Percentiles rank a stretch among this genome's conserved stretches.
phyloP scores from a whole-genome alignment of 495 filamentous ascomycete species.

The Letharia lupina region DNA sequence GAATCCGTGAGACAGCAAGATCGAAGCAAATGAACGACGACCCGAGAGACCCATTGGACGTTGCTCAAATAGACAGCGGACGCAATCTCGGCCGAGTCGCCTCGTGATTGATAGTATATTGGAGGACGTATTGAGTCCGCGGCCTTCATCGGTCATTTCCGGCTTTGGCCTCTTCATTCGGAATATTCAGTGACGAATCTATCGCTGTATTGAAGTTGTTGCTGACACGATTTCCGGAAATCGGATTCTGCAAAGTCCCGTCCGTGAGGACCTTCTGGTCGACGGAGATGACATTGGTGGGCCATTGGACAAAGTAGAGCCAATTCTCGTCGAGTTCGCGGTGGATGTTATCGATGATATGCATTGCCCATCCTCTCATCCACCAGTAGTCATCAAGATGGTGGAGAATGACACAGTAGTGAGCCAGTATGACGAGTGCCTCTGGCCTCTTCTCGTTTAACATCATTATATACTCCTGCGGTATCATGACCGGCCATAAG shows the following conservation, averaged over 20 bases:
- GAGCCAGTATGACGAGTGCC: conserved; percentile 45
- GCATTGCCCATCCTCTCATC: conserved; percentile 40
- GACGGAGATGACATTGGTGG: conserved; percentile 17
- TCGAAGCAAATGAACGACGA: neutral
- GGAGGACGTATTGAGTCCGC: neutral
- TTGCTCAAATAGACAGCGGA: neutral
- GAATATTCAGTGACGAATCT: conserved; percentile 10
- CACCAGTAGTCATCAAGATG: conserved; percentile 44
- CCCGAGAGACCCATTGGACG: neutral
- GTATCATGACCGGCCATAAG: conserved; percentile 45
- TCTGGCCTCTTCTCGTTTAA: conserved; percentile 44
- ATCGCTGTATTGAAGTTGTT: conserved; percentile 11
- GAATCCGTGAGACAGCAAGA: neutral
- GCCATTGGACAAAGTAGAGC: conserved; percentile 30
- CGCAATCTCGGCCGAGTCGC: neutral
- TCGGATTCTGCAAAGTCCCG: conserved; percentile 9
- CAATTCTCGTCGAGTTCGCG: conserved; percentile 23
- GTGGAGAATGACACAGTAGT: conserved; percentile 44
- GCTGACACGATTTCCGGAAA: conserved; percentile 14
- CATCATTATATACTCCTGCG: conserved; percentile 42
- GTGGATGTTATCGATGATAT: conserved; percentile 28
- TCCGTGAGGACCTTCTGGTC: conserved; percentile 18
- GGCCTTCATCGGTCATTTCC: neutral
- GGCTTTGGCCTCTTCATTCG: conserved; percentile 6
- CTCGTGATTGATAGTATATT: neutral